Conservation (phyloP, 2,329 filamentous ascomycete species). For the Cercospora zeina region DNA sequence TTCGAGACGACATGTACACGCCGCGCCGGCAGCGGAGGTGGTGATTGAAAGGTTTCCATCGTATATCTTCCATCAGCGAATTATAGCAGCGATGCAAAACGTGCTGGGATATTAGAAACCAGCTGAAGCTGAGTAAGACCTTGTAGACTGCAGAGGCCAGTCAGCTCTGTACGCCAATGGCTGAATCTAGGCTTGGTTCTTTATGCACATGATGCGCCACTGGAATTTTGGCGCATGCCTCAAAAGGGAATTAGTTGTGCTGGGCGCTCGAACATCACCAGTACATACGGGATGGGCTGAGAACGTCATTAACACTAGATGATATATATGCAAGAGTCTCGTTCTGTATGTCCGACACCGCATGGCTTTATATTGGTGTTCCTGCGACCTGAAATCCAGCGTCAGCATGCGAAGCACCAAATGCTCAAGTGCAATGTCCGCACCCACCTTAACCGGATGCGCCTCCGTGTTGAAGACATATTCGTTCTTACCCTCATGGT, state of each 20-base stretch:
- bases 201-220: constrained; percentile 4
- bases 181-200: constrained; percentile 6
- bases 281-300: not conserved
- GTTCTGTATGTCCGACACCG: not conserved
- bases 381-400: not conserved
- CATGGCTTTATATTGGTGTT: constrained; percentile 14
- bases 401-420: not conserved
- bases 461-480: constrained; percentile 68
- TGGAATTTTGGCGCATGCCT: constrained; percentile 2
- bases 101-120: not conserved
- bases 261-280: not conserved
- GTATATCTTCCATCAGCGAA: not conserved
- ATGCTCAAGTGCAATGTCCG: not conserved
- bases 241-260: not conserved
- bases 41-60: not conserved
- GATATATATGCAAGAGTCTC: not conserved
- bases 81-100: not conserved
- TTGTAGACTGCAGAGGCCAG: not conserved
- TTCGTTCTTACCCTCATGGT: constrained; percentile 50
- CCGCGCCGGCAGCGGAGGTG: not conserved
- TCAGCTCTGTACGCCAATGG: constrained; percentile 2
- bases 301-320: not conserved
- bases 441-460: constrained; percentile 57
- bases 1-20: not conserved
- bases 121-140: not conserved